A percentile compares a stretch with the other conserved stretches of the same genome.
These are phyloP conservation scores for Avicennia marina DNA, from an alignment of 257 asterid genomes.

Conservation along the genomic window DNA sequence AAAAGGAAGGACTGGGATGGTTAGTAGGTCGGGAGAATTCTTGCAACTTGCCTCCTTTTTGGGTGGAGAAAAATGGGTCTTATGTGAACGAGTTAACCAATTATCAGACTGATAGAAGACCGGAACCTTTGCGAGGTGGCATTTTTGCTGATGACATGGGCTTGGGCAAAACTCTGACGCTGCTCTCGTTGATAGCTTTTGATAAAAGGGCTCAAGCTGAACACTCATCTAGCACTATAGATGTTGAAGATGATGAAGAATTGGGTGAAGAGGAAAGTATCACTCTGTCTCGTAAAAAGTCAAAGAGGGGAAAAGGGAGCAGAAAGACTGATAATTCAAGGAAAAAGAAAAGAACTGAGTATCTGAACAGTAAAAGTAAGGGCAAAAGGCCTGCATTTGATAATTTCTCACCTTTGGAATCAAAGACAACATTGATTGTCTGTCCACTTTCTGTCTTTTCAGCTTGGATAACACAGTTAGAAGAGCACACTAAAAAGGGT, in stretches of 20 bases:
- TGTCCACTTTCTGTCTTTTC: conserved; percentile 81
- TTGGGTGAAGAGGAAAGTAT: conserved; percentile 24
- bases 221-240: conserved; percentile 23
- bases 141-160: conserved; percentile 96
- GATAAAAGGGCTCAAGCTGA: conserved; percentile 37
- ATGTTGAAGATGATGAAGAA: conserved; percentile 28
- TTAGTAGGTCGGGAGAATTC: conserved; percentile 69
- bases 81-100: conserved; percentile 66
- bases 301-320: conserved; percentile 46
- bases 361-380: conserved; percentile 23
- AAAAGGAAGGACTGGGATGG: conserved; percentile 81
- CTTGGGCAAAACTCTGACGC: conserved; percentile 75
- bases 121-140: conserved; percentile 78
- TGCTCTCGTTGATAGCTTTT: conserved; percentile 70
- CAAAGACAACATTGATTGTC: conserved; percentile 55
- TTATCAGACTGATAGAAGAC: conserved; percentile 44
- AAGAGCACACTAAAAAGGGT: conserved; percentile 63
- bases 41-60: conserved; percentile 70
- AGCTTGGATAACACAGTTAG: conserved; percentile 66
- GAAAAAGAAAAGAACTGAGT: conserved; percentile 29
- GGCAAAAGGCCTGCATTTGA: conserved; percentile 31
- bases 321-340: conserved; percentile 19
- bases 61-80: conserved; percentile 55
- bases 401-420: conserved; percentile 7
- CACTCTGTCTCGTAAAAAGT: conserved; percentile 8